Base-by-base conservation (phyloP, 2,329 filamentous ascomycete species). In the Stachybotrys chartarum region DNA sequence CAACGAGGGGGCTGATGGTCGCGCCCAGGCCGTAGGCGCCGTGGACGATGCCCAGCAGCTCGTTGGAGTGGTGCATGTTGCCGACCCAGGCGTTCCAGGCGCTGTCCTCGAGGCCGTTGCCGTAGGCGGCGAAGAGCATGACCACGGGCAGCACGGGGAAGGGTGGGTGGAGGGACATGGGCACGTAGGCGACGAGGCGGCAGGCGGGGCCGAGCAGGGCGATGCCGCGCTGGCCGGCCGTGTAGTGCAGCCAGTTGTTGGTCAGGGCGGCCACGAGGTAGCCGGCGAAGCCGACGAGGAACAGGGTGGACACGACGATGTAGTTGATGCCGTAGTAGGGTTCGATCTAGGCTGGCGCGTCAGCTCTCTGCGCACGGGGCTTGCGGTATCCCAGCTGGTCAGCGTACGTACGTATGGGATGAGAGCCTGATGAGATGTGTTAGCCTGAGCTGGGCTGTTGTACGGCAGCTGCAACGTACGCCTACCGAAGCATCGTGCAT, bases 31-130 rank as follows among this genome's bases (percentile, higher is more conserved):
- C 87, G 64, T 91, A 93, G 44, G 82, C 81, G 1, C 82, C 86
- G 66, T 91, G 88, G 30, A 92, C 70, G 56, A 91, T 77, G 1
- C 89, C 88, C 1, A 91, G 78, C 1, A 93, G 73, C 65, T 91
- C 84, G 65, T 92, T 91, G 7, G 87, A 73, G 56, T 83, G 81
- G 12, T 82, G 78, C 84, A 93, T 88, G 62, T 85, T 87, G 11
- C 89, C 89, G 18, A 82, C 68, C 78, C 79, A 84, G 7, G 80
- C 79, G 64, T 83, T 82, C 75, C 80, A 85, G 3, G 74, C 80
- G 56, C 74, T 78, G 60, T 84, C 86, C 54, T 83, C 78, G 8
- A 91, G 70, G 3, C 88, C 88, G 65, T 87, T 90, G 1, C 88
- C 88, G 51, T 89, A 84, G 1, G 87, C 88, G 1, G 83, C 79